Evolutionary conservation across 345 rosid genomes (phyloP).

Genomic region (Ceriops tagal): DNA sequence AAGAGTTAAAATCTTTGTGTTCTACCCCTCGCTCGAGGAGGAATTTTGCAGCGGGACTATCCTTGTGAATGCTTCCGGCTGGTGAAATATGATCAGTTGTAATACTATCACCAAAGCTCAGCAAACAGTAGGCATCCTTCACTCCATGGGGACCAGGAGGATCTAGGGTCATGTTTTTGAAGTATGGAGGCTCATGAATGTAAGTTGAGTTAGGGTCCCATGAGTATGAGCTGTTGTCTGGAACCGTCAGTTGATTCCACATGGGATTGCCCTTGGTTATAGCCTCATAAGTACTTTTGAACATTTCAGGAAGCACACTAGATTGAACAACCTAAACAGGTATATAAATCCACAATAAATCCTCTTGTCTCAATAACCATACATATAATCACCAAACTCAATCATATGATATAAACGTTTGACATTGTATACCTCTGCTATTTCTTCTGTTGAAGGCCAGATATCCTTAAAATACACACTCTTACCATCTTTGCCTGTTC

Average conservation of each 20-base stretch:
- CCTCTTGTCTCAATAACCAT: conserved; percentile 4
- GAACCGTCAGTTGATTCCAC: conserved; percentile 83
- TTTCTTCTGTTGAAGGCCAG: conserved; percentile 92
- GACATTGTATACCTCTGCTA: conserved; percentile 66
- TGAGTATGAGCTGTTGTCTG: conserved; percentile 51
- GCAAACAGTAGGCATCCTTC: conserved; percentile 90
- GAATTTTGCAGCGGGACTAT: conserved; percentile 88
- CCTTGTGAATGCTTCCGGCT: conserved; percentile 95
- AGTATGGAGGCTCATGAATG: conserved; percentile 97
- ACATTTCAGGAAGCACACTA: conserved; percentile 92
- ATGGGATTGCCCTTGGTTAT: conserved; percentile 93
- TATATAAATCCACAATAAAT: conserved; percentile 11
- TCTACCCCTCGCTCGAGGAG: conserved; percentile 76
- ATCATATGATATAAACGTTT: neutral
- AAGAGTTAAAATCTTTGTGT: conserved; percentile 84
- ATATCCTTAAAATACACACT: conserved; percentile 74
- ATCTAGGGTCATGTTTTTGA: conserved; percentile 84
- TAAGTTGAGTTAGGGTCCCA: conserved; percentile 94
- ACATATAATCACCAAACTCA: conserved; percentile 3
- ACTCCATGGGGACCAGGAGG: conserved; percentile 91
- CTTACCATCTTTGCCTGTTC: conserved; percentile 81
- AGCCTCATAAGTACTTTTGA: conserved; percentile 82
- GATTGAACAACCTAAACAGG: conserved; percentile 73
- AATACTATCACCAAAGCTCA: conserved; percentile 94
- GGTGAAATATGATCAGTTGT: conserved; percentile 99